Percentiles rank a stretch among this genome's conserved stretches.
Conservation (phyloP, 176 grass and related monocot genomes). For the Oropetium thomaeum region DNA sequence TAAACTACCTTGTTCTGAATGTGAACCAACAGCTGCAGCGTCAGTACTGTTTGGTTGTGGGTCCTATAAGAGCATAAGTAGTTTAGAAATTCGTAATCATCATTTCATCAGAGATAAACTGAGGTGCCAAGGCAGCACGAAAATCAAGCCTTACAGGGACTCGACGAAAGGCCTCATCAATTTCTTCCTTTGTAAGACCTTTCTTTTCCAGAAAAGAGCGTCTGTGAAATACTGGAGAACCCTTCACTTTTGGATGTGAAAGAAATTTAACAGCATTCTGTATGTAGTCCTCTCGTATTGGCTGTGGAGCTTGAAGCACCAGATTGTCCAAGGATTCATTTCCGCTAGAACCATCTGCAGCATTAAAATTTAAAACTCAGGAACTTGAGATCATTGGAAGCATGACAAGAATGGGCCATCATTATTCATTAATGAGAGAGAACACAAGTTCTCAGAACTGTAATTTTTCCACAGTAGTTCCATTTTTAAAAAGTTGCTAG, state of each 20-base stretch:
- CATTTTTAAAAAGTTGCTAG: background rate
- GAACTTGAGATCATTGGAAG: background rate
- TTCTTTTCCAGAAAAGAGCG: conserved; percentile 89
- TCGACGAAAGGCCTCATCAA: conserved; percentile 82
- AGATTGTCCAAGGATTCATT: conserved; percentile 35
- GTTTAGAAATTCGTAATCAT: conserved; percentile 17
- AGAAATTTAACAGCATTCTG: conserved; percentile 89
- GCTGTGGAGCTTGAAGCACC: conserved; percentile 32
- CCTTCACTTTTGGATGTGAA: conserved; percentile 83
- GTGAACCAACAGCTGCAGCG: conserved; percentile 23
- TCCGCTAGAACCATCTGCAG: conserved; percentile 21
- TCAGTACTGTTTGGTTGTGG: conserved; percentile 47
- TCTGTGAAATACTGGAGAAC: conserved; percentile 60
- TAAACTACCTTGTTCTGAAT: conserved; percentile 49
- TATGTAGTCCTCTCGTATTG: conserved; percentile 72
- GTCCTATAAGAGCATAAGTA: conserved; percentile 51
- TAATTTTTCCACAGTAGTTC: background rate
- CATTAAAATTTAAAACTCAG: background rate
- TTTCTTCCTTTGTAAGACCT: conserved; percentile 73
- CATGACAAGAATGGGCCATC: background rate
- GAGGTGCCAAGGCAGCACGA: background rate
- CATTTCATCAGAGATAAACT: background rate
- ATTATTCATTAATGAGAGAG: background rate
- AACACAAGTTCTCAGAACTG: background rate
- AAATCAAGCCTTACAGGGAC: conserved; percentile 60